These are phyloP conservation scores for Neurospora intermedia DNA, from an alignment of 495 filamentous ascomycete species.

Conservation along the genomic window DNA sequence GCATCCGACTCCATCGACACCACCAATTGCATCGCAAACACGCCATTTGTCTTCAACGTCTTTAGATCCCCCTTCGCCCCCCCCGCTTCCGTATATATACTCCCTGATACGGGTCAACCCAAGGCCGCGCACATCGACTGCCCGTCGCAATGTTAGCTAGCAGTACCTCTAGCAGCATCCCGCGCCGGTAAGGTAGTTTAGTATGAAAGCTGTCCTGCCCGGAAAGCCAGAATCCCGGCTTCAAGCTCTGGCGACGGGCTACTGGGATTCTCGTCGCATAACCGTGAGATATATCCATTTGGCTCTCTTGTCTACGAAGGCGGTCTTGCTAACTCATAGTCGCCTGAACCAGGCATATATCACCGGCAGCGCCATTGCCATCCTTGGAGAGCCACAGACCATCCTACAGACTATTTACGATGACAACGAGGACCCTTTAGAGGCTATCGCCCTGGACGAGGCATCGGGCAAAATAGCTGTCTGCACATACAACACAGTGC, in stretches of 20 bases:
- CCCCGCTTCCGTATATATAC: not conserved
- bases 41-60: not conserved
- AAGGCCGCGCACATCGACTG: not conserved
- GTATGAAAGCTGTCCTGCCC: constrained; percentile 71
- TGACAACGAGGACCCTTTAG: constrained; percentile 58
- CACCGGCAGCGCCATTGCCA: constrained; percentile 73
- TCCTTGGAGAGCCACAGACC: constrained; percentile 62
- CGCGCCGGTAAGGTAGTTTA: constrained; percentile 1
- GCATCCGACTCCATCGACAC: not conserved
- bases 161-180: not conserved
- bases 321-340: not conserved
- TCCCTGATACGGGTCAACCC: not conserved
- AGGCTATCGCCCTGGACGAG: constrained; percentile 70
- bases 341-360: constrained; percentile 61
- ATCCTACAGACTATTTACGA: constrained; percentile 88
- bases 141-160: not conserved
- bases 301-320: not conserved
- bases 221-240: constrained; percentile 82
- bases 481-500: constrained; percentile 51
- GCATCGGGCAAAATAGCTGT: constrained; percentile 76
- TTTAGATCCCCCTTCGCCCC: not conserved
- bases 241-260: constrained; percentile 77
- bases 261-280: constrained; percentile 70
- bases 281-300: constrained; percentile 44
- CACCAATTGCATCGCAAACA: not conserved